These are phyloP conservation scores for Penicillium occitanis DNA, from an alignment of 2,329 filamentous ascomycete species.

Conservation along the genomic window DNA sequence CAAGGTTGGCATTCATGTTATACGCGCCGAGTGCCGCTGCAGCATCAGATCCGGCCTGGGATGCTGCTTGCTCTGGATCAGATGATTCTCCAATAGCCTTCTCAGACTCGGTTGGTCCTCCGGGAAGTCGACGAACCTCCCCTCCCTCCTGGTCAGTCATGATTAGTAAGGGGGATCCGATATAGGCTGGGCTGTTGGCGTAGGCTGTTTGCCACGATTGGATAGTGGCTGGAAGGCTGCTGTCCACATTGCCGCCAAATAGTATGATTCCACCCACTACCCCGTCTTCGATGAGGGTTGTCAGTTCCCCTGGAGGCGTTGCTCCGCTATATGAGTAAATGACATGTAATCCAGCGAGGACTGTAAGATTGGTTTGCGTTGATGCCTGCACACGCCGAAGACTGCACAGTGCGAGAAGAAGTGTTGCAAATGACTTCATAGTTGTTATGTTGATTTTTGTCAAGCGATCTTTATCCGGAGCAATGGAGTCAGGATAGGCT, in stretches of 20 bases:
- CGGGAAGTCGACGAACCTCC: conserved; percentile 29
- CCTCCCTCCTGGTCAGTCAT: conserved; percentile 39
- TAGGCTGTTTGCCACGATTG: conserved; percentile 29
- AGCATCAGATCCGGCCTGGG: conserved; percentile 27
- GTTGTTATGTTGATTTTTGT: no score
- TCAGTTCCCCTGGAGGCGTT: conserved; percentile 29
- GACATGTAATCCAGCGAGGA: conserved; percentile 31
- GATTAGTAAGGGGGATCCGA: conserved; percentile 30
- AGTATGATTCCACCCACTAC: conserved; percentile 36
- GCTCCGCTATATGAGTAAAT: conserved; percentile 35
- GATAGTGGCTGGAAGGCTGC: conserved; percentile 27
- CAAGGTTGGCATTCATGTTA: conserved; percentile 31
- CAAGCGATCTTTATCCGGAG: background rate
- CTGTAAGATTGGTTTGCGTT: conserved; percentile 11
- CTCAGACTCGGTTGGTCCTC: conserved; percentile 28
- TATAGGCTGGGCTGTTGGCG: conserved; percentile 24
- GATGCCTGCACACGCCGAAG: background rate
- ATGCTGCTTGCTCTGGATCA: conserved; percentile 25
- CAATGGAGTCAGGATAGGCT: background rate
- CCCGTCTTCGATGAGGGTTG: conserved; percentile 29
- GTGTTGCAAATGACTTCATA: background rate
- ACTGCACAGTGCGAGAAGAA: conserved; percentile 3
- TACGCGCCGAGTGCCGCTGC: conserved; percentile 24
- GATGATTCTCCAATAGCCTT: conserved; percentile 29
- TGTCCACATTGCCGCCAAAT: conserved; percentile 33